Evolutionary conservation across 306 rosid genomes (phyloP).

Genomic region (Gastrolobium bilobum): DNA sequence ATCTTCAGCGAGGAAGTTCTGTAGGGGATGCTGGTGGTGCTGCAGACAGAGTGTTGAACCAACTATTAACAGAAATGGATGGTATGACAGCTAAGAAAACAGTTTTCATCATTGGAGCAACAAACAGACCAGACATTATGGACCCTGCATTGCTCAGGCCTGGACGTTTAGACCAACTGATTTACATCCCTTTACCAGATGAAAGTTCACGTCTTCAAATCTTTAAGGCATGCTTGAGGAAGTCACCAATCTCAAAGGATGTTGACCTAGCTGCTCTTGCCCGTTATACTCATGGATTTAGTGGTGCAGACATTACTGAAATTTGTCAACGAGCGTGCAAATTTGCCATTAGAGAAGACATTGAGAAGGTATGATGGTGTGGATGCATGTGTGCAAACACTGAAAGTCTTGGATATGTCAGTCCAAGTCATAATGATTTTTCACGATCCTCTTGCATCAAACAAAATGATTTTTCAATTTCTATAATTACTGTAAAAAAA

Average conservation of each 20-base stretch:
- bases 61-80: conserved; percentile 82
- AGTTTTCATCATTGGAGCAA: conserved; percentile 77
- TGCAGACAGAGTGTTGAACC: conserved; percentile 81
- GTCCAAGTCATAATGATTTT: not conserved
- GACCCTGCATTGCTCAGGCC: conserved; percentile 82
- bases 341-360: conserved; percentile 75
- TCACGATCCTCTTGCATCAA: no score
- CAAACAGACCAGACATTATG: conserved; percentile 78
- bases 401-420: not conserved
- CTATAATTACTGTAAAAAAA: not conserved
- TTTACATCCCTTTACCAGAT: conserved; percentile 77
- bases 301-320: conserved; percentile 80
- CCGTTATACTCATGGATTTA: conserved; percentile 67
- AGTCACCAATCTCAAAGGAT: conserved; percentile 70
- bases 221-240: conserved; percentile 79
- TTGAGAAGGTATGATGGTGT: conserved; percentile 62
- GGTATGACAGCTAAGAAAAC: conserved; percentile 80
- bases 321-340: conserved; percentile 83
- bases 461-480: not conserved
- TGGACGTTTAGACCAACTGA: conserved; percentile 75
- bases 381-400: not conserved
- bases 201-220: conserved; percentile 72
- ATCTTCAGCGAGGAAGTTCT: conserved; percentile 67
- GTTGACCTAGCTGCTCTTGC: conserved; percentile 72
- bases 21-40: conserved; percentile 80